phyloP scores from a whole-genome alignment of 2,329 filamentous ascomycete species.

The Hymenoscyphus fructigenus region DNA sequence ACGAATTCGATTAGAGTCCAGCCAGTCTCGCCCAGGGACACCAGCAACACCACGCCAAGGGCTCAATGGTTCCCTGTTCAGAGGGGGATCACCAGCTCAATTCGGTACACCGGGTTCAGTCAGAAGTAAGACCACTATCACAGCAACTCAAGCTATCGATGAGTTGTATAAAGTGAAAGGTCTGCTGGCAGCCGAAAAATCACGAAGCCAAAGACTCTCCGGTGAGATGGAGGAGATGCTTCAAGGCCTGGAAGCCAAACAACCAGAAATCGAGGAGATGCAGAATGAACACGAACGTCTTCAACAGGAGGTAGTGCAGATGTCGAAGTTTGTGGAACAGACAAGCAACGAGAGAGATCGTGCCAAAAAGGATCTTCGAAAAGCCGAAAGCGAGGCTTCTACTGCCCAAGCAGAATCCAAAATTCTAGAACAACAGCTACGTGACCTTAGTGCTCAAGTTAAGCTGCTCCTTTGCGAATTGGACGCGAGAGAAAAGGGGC shows the following conservation, averaged over 20 bases:
- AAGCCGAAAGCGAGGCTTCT: constrained; percentile 70
- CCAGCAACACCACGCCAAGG: constrained; percentile 58
- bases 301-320: constrained; percentile 76
- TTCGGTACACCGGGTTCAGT: constrained; percentile 61
- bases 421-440: constrained; percentile 80
- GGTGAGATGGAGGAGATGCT: constrained; percentile 84
- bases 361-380: constrained; percentile 75
- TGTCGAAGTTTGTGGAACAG: constrained; percentile 81
- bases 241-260: constrained; percentile 77
- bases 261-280: constrained; percentile 84
- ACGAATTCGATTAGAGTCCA: constrained; percentile 41
- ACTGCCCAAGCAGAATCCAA: constrained; percentile 67
- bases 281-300: constrained; percentile 78
- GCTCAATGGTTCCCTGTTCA: constrained; percentile 53
- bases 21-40: constrained; percentile 39
- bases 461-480: constrained; percentile 88
- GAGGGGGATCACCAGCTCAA: constrained; percentile 53
- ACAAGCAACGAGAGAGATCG: constrained; percentile 77
- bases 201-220: constrained; percentile 71
- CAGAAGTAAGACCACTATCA: constrained; percentile 54
- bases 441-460: constrained; percentile 85
- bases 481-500: constrained; percentile 76
- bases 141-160: constrained; percentile 62
- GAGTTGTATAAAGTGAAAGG: constrained; percentile 68
- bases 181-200: constrained; percentile 70